phyloP scores from a whole-genome alignment of 2,329 filamentous ascomycete genomes.

The Xylariaceae sp. region DNA sequence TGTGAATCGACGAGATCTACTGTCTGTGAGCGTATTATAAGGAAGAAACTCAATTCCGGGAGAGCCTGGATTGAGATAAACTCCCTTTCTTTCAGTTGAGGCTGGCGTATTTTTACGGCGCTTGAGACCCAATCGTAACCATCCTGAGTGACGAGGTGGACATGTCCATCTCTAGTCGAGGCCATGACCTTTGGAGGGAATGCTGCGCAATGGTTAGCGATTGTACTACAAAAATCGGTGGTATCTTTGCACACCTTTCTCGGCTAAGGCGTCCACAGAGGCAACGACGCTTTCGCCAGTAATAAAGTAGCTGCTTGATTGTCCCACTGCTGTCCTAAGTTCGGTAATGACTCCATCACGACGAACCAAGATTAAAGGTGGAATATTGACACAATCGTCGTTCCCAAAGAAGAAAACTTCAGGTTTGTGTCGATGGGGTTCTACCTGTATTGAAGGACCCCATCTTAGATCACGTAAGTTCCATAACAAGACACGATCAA shows the following conservation, averaged over 20 bases:
- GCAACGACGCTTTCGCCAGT: constrained; percentile 49
- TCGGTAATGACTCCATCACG: constrained; percentile 62
- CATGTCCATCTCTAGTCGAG: constrained; percentile 30
- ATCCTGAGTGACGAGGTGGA: constrained; percentile 29
- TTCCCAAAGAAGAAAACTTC: constrained; percentile 62
- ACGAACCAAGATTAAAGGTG: constrained; percentile 57
- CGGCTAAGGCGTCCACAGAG: constrained; percentile 44
- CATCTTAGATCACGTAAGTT: constrained; percentile 55
- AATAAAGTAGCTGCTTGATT: constrained; percentile 42
- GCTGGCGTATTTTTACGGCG: constrained; percentile 38
- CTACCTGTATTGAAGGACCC: constrained; percentile 50
- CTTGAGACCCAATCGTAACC: constrained; percentile 47
- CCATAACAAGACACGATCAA: constrained; percentile 59
- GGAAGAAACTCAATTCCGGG: constrained; percentile 54
- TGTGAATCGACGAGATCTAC: constrained; percentile 60
- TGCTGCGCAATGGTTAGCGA: constrained; percentile 20
- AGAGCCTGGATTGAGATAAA: constrained; percentile 57
- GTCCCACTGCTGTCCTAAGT: constrained; percentile 44
- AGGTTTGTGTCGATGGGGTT: constrained; percentile 55
- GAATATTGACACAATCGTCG: constrained; percentile 33
- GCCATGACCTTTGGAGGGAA: constrained; percentile 30
- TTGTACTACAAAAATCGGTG: background rate
- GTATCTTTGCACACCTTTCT: constrained; percentile 37
- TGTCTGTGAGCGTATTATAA: constrained; percentile 53
- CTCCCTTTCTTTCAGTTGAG: constrained; percentile 36